phyloP scores from a whole-genome alignment of 2,329 filamentous ascomycete genomes.

The Harringtonia aguacate region DNA sequence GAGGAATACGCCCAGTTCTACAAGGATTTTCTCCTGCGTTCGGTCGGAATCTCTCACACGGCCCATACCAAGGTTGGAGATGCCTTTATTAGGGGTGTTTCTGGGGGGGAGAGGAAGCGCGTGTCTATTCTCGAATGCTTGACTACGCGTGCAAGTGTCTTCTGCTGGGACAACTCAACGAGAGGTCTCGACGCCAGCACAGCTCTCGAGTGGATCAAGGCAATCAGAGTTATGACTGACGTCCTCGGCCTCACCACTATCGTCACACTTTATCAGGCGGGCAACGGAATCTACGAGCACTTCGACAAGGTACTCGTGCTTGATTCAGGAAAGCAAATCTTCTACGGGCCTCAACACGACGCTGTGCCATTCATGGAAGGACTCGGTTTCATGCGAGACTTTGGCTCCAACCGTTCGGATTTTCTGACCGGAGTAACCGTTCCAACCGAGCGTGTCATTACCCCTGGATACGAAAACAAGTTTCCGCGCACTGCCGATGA shows the following conservation, averaged over 20 bases:
- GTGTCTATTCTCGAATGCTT: conserved; percentile 66
- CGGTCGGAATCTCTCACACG: conserved; percentile 52
- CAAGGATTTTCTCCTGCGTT: conserved; percentile 43
- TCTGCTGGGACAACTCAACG: conserved; percentile 65
- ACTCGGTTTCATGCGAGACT: conserved; percentile 51
- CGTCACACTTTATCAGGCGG: conserved; percentile 57
- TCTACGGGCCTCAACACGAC: conserved; percentile 47
- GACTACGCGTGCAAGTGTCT: conserved; percentile 43
- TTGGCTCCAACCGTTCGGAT: conserved; percentile 58
- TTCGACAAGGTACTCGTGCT: conserved; percentile 71
- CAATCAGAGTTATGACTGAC: conserved; percentile 55
- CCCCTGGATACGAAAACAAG: conserved; percentile 51
- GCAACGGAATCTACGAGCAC: conserved; percentile 52
- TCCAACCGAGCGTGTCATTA: conserved; percentile 59
- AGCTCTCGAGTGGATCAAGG: conserved; percentile 54
- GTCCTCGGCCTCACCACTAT: conserved; percentile 48
- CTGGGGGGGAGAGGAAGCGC: conserved; percentile 59
- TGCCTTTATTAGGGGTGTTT: conserved; percentile 50
- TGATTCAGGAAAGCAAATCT: conserved; percentile 54
- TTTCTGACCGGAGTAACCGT: conserved; percentile 73
- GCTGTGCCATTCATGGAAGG: conserved; percentile 56
- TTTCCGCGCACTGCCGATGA: conserved; percentile 52
- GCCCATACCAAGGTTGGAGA: conserved; percentile 58
- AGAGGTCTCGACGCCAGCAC: conserved; percentile 52
- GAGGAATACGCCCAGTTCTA: conserved; percentile 37